Evolutionary conservation across 75 land plant genomes (phyloP), one percentile per base, ranked within the genome.

Genomic region (Picea sitchensis): DNA sequence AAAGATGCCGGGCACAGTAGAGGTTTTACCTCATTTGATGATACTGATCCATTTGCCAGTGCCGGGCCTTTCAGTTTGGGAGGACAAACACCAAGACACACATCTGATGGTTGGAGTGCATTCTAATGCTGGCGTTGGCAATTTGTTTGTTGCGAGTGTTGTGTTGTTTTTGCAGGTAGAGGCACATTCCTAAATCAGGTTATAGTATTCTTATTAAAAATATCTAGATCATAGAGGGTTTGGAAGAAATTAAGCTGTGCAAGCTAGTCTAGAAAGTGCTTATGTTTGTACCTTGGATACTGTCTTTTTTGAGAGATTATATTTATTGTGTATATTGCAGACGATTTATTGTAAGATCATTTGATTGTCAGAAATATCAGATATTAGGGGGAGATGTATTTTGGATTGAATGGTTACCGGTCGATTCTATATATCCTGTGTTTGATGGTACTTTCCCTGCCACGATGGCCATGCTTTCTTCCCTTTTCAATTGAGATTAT

Each of bases 41-140:
- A 92, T 69, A 61, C 86, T 5, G 98, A 96, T 78, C 88, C 89
- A 51, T 96, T 96, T 76, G 90, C 96, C 36, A 82, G 90, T 58
- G 81, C 78, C 30, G 98, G 95, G 58, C 98, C 93, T 59, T 93
- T 95, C 79, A 87, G 88, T 61, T 82, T 87, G 4, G 91, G 87
- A 71, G 83, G 82, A 32, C 86, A 84, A 31, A 82, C 85, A 15
- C 80, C 93, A 21, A 85, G 80, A 77, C 89, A 65, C 61, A 75
- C 75, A 68, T 84, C 95, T 26, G 85, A 88, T 75, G 78, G 77
- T 78, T 95, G 98, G 98, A 86, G 86, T 65, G 76, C 90, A 21
- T 87, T 88, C 56, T 88, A 79, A 44, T n/a, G 54, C 23, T 44
- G 51, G 15, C 44, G 3, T 71, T 12, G 74, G 30, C 56, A 21